These are phyloP conservation scores for Ceratocystiopsis brevicomis DNA, from an alignment of 2,329 filamentous ascomycete species.

Conservation along the genomic window DNA sequence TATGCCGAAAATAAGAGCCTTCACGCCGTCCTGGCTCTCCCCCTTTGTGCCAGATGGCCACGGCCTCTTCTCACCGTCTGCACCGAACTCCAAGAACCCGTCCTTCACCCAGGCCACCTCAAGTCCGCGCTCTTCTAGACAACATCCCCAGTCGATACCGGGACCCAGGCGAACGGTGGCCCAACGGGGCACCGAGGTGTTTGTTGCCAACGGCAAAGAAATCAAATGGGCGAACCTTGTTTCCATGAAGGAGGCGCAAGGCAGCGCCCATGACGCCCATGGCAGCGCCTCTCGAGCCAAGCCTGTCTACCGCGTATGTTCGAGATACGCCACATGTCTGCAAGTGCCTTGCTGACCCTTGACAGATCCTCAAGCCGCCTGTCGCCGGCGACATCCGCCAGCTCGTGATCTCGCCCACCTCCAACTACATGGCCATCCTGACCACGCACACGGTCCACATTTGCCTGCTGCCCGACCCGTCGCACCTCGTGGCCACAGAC, in stretches of 20 bases:
- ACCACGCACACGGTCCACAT: conserved; percentile 81
- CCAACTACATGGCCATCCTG: conserved; percentile 65
- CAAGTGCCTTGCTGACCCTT: background rate
- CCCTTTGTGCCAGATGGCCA: conserved; percentile 58
- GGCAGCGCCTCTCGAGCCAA: conserved; percentile 8
- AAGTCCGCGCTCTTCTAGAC: conserved; percentile 8
- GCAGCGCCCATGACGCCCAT: conserved; percentile 16
- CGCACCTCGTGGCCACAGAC: conserved; percentile 54
- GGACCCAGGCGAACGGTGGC: conserved; percentile 53
- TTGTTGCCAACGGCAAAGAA: conserved; percentile 73
- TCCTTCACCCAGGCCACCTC: conserved; percentile 17
- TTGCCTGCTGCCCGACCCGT: conserved; percentile 62
- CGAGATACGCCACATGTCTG: background rate
- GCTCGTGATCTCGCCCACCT: conserved; percentile 65
- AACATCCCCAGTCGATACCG: conserved; percentile 10
- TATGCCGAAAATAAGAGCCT: conserved; percentile 76
- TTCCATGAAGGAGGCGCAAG: conserved; percentile 49
- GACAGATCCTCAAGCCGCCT: conserved; percentile 54
- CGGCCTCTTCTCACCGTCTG: conserved; percentile 47
- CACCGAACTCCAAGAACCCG: conserved; percentile 16
- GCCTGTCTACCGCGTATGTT: conserved; percentile 26
- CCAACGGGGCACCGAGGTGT: conserved; percentile 67
- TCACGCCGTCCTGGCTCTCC: conserved; percentile 67
- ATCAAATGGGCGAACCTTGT: conserved; percentile 80
- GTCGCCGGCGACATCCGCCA: conserved; percentile 71